These are phyloP conservation scores for Monosporascus sp. DNA, from an alignment of 2,329 filamentous ascomycete species.

Conservation along the genomic window DNA sequence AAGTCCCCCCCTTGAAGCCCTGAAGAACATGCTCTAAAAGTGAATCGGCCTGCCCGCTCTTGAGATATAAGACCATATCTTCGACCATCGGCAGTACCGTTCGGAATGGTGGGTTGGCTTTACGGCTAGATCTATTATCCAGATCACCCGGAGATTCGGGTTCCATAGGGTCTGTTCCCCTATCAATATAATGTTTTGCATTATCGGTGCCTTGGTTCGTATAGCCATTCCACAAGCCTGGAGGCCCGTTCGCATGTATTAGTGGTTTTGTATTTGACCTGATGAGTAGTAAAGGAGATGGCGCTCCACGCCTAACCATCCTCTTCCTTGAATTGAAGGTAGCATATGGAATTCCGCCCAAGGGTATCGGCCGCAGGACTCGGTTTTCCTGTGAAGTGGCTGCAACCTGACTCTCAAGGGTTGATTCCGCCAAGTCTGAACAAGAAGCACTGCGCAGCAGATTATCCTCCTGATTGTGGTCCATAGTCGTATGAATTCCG, in stretches of 20 bases:
- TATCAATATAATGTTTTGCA: slow-evolving; percentile 29
- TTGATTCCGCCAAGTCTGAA: background rate
- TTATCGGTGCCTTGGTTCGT: slow-evolving; percentile 13
- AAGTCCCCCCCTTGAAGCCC: slow-evolving; percentile 37
- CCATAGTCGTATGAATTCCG: slow-evolving; percentile 16
- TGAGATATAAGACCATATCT: slow-evolving; percentile 52
- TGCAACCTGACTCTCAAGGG: background rate
- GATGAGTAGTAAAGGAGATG: slow-evolving; percentile 17
- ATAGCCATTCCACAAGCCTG: slow-evolving; percentile 19
- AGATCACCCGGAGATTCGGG: slow-evolving; percentile 5
- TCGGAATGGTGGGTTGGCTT: slow-evolving; percentile 24
- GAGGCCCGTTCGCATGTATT: slow-evolving; percentile 13
- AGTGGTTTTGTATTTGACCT: slow-evolving; percentile 5
- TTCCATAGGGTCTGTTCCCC: slow-evolving; percentile 32
- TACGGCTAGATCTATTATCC: slow-evolving; percentile 8
- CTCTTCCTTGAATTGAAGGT: slow-evolving; percentile 16
- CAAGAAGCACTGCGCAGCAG: slow-evolving; percentile 14
- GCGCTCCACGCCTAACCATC: slow-evolving; percentile 16
- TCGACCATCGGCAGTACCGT: slow-evolving; percentile 48
- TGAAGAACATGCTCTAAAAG: slow-evolving; percentile 42
- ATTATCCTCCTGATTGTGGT: slow-evolving; percentile 21
- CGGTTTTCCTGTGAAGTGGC: slow-evolving; percentile 3
- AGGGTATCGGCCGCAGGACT: slow-evolving; percentile 14
- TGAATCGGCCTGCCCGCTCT: slow-evolving; percentile 34
- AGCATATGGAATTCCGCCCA: slow-evolving; percentile 11